Evolutionary conservation across 202 grass and related monocot genomes (phyloP).

Genomic region (Digitaria exilis): DNA sequence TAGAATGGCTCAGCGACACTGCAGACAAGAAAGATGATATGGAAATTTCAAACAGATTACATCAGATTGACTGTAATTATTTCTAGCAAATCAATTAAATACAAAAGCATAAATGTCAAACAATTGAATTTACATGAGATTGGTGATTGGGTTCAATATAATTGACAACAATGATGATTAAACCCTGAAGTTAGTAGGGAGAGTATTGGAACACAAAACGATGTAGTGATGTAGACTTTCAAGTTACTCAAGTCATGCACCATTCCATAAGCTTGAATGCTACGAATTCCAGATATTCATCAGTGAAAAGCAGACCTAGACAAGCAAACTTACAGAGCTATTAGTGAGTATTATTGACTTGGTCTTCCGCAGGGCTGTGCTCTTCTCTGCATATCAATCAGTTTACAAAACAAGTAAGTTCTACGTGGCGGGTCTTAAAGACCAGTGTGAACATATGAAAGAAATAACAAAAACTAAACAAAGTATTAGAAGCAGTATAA

Average conservation of each 20-base stretch:
- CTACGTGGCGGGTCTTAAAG: constrained; percentile 19
- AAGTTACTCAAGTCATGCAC: constrained; percentile 6
- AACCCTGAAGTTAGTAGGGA: too few relatives aligned
- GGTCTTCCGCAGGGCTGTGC: constrained; percentile 78
- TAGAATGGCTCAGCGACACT: background rate
- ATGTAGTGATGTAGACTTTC: too few relatives aligned
- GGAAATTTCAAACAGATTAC: background rate
- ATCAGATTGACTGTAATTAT: background rate
- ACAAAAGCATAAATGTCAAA: background rate
- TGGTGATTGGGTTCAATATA: background rate
- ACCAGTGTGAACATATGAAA: constrained; percentile 21
- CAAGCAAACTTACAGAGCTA: constrained; percentile 77
- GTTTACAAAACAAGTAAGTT: constrained; percentile 40
- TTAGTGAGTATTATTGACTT: constrained; percentile 99
- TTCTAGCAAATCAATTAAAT: background rate
- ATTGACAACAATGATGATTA: background rate
- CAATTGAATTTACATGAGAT: background rate
- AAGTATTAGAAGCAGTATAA: constrained; percentile 34
- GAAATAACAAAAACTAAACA: constrained; percentile 27
- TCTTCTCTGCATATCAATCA: constrained; percentile 75
- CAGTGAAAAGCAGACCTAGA: constrained; percentile 13
- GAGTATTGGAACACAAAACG: too few relatives aligned
- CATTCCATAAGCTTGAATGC: constrained; percentile 17
- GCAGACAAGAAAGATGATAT: background rate
- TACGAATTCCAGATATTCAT: constrained; percentile 7